A percentile compares a stretch with the other conserved stretches of the same genome.
phyloP scores from a whole-genome alignment of 768 basidiomycete species.

The Leucosporidium yakuticum region DNA sequence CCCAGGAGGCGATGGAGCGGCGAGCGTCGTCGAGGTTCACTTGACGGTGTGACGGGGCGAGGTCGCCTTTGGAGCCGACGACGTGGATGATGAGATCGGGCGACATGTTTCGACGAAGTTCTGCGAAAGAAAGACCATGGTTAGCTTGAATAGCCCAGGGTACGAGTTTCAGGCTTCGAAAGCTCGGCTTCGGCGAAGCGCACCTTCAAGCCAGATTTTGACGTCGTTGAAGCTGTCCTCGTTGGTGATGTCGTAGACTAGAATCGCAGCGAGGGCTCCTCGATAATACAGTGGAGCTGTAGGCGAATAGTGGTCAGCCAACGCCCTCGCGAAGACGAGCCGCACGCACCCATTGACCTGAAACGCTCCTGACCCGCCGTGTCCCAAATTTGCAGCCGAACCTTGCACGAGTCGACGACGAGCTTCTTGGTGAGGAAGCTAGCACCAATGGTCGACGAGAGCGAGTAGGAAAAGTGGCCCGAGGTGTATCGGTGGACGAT shows the following conservation, averaged over 20 bases:
- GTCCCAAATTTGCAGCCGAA: constrained; percentile 63
- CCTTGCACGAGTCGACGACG: constrained; percentile 72
- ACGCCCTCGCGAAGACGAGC: constrained; percentile 43
- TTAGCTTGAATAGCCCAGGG: constrained; percentile 14
- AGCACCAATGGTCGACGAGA: constrained; percentile 84
- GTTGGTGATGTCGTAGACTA: constrained; percentile 94
- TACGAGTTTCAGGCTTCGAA: background rate
- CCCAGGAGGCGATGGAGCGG: constrained; percentile 1
- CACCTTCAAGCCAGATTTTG: constrained; percentile 80
- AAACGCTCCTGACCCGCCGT: constrained; percentile 92
- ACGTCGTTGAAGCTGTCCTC: constrained; percentile 81
- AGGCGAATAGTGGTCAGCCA: constrained; percentile 44
- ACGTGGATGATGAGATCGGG: constrained; percentile 84
- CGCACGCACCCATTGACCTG: constrained; percentile 58
- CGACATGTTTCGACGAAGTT: constrained; percentile 40
- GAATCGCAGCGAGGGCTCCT: constrained; percentile 86
- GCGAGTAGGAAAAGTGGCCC: constrained; percentile 80
- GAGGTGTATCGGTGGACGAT: constrained; percentile 84
- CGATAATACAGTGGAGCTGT: constrained; percentile 89
- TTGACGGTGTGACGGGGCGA: constrained; percentile 71
- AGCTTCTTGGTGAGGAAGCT: constrained; percentile 93
- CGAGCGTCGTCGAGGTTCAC: constrained; percentile 43
- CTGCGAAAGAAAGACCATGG: constrained; percentile 32
- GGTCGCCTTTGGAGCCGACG: constrained; percentile 70
- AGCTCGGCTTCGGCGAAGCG: no score